phyloP scores from a whole-genome alignment of 2,329 filamentous ascomycete species.

The Penicillium sp. region DNA sequence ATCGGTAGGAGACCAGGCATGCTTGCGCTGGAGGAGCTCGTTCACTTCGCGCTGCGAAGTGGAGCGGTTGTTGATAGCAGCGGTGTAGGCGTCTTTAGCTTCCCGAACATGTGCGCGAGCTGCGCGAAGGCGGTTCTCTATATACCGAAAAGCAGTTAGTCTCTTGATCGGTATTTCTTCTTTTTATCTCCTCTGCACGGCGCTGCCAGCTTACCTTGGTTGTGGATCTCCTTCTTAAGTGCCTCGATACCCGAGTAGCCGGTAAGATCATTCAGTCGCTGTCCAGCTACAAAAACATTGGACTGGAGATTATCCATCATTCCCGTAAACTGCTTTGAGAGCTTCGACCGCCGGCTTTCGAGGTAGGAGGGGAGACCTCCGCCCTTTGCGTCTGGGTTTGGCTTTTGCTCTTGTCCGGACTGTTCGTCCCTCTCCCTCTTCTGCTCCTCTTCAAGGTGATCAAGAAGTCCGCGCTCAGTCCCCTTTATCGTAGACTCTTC shows the following conservation, averaged over 20 bases:
- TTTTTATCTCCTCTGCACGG: not conserved
- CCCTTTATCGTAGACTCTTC: conserved; percentile 11
- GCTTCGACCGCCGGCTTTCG: conserved; percentile 53
- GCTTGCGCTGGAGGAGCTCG: conserved; percentile 87
- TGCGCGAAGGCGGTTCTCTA: conserved; percentile 53
- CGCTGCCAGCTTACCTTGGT: conserved; percentile 52
- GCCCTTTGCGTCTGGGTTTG: not conserved
- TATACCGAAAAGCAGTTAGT: not conserved
- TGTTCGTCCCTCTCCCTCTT: conserved; percentile 3
- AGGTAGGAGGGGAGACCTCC: conserved; percentile 37
- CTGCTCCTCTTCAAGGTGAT: conserved; percentile 9
- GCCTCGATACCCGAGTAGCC: conserved; percentile 90
- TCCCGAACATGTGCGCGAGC: conserved; percentile 66
- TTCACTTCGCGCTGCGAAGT: conserved; percentile 94
- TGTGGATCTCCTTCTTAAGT: conserved; percentile 75
- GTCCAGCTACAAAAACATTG: conserved; percentile 79
- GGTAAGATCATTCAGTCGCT: conserved; percentile 89
- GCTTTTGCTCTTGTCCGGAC: not conserved
- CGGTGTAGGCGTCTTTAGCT: conserved; percentile 74
- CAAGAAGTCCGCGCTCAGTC: conserved; percentile 10
- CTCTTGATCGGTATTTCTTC: not conserved
- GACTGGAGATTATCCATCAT: conserved; percentile 89
- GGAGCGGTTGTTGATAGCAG: conserved; percentile 80
- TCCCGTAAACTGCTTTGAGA: conserved; percentile 63
- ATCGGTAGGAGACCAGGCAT: conserved; percentile 82